Conservation (phyloP, 2,329 filamentous ascomycete species). For the Calonectria hawksworthii region DNA sequence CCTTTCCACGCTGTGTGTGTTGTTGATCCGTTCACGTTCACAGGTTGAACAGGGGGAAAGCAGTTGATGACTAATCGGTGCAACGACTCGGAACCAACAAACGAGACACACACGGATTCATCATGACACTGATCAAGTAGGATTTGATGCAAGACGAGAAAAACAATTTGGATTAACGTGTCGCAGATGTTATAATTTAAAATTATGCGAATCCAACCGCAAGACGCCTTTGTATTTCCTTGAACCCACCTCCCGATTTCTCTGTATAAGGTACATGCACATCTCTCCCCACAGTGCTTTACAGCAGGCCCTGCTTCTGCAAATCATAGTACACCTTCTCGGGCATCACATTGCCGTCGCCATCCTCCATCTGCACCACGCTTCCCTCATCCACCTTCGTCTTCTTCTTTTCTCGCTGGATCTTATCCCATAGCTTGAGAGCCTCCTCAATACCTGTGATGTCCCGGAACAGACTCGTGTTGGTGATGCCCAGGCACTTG, state of each 20-base stretch:
- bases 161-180: background rate
- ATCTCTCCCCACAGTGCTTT: constrained; percentile 44
- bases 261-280: constrained; percentile 25
- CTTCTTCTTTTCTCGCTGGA: constrained; percentile 87
- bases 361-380: constrained; percentile 98
- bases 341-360: constrained; percentile 97
- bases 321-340: constrained; percentile 98
- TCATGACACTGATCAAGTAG: background rate
- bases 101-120: background rate
- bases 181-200: background rate
- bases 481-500: constrained; percentile 93
- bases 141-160: background rate
- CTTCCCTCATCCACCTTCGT: constrained; percentile 82
- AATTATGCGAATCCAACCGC: background rate
- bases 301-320: constrained; percentile 90
- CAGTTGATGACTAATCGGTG: constrained; percentile 20
- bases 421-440: constrained; percentile 90
- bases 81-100: background rate
- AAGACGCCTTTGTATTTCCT: background rate
- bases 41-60: constrained; percentile 8
- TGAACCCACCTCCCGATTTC: constrained; percentile 2
- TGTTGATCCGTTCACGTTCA: constrained; percentile 20
- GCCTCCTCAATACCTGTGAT: constrained; percentile 95
- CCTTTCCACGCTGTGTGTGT: constrained; percentile 35
- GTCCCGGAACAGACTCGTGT: constrained; percentile 91